Percentiles rank a stretch among this genome's conserved stretches.
Conservation (phyloP, 495 filamentous ascomycete genomes). For the Parachaetomium inaequale region DNA sequence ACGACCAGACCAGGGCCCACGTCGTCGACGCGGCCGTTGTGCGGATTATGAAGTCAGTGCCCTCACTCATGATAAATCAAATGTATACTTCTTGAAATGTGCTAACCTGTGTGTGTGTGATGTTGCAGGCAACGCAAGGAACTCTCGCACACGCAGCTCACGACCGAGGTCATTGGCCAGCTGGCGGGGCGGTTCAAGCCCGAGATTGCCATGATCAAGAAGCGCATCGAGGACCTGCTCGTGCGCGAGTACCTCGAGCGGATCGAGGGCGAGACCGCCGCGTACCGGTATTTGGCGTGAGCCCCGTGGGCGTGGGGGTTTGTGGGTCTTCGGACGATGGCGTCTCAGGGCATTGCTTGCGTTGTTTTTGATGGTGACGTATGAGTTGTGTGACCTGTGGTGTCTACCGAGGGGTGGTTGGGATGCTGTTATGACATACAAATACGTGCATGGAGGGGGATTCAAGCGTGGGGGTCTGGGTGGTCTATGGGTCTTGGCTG, state of each 20-base stretch:
- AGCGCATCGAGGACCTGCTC: constrained; percentile 88
- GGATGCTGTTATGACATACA: neutral
- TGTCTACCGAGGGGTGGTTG: neutral
- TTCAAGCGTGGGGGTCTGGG: neutral
- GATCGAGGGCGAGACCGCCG: constrained; percentile 63
- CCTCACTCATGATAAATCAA: neutral
- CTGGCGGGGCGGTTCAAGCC: constrained; percentile 78
- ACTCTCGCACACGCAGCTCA: constrained; percentile 72
- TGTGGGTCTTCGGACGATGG: too few relatives aligned
- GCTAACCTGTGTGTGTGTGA: constrained; percentile 7
- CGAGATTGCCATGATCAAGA: constrained; percentile 87
- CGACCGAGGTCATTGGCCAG: constrained; percentile 80
- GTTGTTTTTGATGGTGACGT: neutral
- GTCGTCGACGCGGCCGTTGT: constrained; percentile 88
- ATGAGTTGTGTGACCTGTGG: neutral
- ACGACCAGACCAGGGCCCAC: constrained; percentile 71
- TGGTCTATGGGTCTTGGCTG: neutral
- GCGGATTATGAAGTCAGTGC: constrained; percentile 84
- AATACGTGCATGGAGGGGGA: neutral
- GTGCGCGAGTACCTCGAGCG: constrained; percentile 92
- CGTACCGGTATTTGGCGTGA: constrained; percentile 72
- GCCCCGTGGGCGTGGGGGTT: neutral
- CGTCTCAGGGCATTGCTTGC: neutral
- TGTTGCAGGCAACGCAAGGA: constrained; percentile 77
- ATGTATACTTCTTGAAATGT: neutral